A percentile compares a stretch with the other conserved stretches of the same genome.
phyloP scores from a whole-genome alignment of 1,284 basidiomycete species.

The Hypsizygus ulmarius region DNA sequence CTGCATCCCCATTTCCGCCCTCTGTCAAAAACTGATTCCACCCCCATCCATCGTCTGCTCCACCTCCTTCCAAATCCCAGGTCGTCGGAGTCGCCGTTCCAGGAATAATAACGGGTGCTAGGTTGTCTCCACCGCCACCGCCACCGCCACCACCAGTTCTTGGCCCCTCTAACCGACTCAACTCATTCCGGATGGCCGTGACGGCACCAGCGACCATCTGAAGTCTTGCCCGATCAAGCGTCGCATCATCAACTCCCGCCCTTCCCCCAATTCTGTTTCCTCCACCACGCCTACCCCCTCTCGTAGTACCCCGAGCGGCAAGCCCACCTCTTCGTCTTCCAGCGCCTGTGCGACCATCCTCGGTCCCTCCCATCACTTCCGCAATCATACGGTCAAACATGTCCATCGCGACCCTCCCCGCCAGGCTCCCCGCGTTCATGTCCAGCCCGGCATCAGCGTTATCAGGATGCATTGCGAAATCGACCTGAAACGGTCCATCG shows the following conservation, averaged over 20 bases:
- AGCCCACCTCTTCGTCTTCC: constrained; percentile 1
- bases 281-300: background rate
- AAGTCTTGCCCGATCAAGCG: constrained; percentile 4
- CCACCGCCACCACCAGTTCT: background rate
- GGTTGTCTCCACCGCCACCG: background rate
- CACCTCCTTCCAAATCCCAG: constrained; percentile 17
- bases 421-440: constrained; percentile 7
- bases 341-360: background rate
- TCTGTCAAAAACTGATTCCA: constrained; percentile 17
- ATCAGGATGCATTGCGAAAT: background rate
- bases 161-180: constrained; percentile 4
- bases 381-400: constrained; percentile 18
- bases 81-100: constrained; percentile 3
- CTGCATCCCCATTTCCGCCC: constrained; percentile 18
- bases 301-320: background rate
- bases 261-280: constrained; percentile 1
- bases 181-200: constrained; percentile 12
- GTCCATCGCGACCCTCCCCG: constrained; percentile 15
- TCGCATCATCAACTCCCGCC: background rate
- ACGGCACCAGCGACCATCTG: constrained; percentile 14
- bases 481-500: background rate
- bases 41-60: constrained; percentile 13
- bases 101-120: constrained; percentile 8
- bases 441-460: constrained; percentile 4
- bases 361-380: constrained; percentile 9